phyloP scores from a whole-genome alignment of 2,329 filamentous ascomycete species.

The Fusarium marasasianum region DNA sequence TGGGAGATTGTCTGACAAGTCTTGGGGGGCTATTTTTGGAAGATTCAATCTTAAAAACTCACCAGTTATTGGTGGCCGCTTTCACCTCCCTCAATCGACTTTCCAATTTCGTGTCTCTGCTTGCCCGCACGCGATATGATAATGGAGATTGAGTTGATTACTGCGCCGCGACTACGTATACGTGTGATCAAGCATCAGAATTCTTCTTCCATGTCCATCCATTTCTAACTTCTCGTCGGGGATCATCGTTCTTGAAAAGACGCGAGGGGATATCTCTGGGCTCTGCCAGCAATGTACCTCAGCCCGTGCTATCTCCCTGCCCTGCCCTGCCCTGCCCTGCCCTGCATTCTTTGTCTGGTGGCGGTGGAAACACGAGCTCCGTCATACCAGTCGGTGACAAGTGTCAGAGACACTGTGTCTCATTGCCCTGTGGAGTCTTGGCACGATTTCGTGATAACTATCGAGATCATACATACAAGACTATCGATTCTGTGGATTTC shows the following conservation, averaged over 20 bases:
- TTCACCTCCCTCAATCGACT: constrained; percentile 1
- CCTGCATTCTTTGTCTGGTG: constrained; percentile 21
- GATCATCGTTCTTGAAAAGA: neutral
- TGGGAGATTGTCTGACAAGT: constrained; percentile 28
- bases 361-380: constrained; percentile 13
- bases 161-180: neutral
- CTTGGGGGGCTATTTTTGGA: constrained; percentile 30
- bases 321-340: neutral
- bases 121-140: neutral
- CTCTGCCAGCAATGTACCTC: constrained; percentile 20
- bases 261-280: constrained; percentile 9
- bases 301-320: neutral
- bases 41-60: constrained; percentile 33
- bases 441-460: neutral
- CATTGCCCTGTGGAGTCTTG: constrained; percentile 18
- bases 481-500: constrained; percentile 25
- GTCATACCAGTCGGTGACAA: constrained; percentile 21
- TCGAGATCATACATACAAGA: constrained; percentile 5
- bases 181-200: neutral
- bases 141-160: neutral
- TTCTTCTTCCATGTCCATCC: neutral
- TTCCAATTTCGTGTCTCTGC: neutral
- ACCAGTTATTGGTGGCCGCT: constrained; percentile 10
- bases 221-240: neutral
- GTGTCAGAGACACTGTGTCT: constrained; percentile 21